phyloP scores from a whole-genome alignment of 129 eudicot genomes.

The Glebionis coronaria region DNA sequence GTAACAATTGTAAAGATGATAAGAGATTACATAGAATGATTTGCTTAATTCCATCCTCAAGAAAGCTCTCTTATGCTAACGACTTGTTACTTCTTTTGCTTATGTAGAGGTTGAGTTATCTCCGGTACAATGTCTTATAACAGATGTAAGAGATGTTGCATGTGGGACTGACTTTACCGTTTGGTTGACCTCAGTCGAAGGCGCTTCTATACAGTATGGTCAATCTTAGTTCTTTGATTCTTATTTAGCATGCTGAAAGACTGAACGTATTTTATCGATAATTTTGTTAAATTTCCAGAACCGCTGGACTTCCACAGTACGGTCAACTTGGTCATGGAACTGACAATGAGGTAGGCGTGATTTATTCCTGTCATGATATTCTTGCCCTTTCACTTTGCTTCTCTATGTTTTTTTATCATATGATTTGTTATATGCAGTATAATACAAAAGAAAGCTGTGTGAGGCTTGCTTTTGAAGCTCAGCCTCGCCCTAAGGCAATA shows the following conservation, averaged over 20 bases:
- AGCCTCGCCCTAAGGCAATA: conserved; percentile 35
- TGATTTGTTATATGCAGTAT: conserved; percentile 1
- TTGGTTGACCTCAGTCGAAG: conserved; percentile 63
- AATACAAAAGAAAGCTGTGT: too few species aligned
- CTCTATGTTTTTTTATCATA: neutral
- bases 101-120: conserved; percentile 57
- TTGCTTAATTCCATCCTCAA: neutral
- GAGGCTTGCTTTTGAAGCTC: too few species aligned
- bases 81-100: conserved; percentile 12
- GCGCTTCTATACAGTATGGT: conserved; percentile 76
- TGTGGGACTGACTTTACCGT: conserved; percentile 79
- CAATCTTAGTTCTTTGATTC: conserved; percentile 18
- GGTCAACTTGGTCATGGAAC: conserved; percentile 94
- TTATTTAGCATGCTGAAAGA: neutral
- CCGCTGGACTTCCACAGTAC: conserved; percentile 85
- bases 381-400: neutral
- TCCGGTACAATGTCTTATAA: conserved; percentile 58
- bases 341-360: conserved; percentile 40
- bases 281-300: conserved; percentile 9
- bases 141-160: conserved; percentile 48
- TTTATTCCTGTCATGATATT: neutral
- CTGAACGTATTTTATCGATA: too few species aligned
- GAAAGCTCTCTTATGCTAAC: conserved; percentile 11
- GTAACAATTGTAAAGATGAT: neutral
- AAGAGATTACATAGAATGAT: neutral